Conservation (phyloP, 2,329 filamentous ascomycete genomes). For the Whalleya microplaca region DNA sequence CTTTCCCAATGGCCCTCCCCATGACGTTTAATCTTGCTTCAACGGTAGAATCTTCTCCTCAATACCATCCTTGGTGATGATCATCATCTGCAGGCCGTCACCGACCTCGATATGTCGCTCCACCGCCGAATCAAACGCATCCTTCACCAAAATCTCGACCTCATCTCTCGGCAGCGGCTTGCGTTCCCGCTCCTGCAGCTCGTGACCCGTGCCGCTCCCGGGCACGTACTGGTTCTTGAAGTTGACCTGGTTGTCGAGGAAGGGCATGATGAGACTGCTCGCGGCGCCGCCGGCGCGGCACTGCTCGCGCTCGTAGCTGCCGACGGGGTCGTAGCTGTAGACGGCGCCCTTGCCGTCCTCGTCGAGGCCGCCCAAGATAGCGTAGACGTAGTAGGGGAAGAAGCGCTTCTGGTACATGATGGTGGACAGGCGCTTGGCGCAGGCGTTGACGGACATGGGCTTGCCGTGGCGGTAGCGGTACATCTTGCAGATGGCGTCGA, state of each 20-base stretch:
- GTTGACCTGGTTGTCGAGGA: slow-evolving; percentile 99
- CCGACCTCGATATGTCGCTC: slow-evolving; percentile 99
- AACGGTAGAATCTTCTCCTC: slow-evolving; percentile 81
- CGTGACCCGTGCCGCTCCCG: slow-evolving; percentile 81
- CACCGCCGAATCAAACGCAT: slow-evolving; percentile 96
- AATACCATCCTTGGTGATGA: slow-evolving; percentile 86
- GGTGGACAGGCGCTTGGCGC: slow-evolving; percentile 91
- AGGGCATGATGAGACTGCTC: slow-evolving; percentile 95
- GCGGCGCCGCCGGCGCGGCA: slow-evolving; percentile 92
- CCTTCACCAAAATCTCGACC: slow-evolving; percentile 87
- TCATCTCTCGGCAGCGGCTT: slow-evolving; percentile 71
- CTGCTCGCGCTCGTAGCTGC: slow-evolving; percentile 96
- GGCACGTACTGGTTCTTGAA: slow-evolving; percentile 98
- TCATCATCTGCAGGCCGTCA: slow-evolving; percentile 93
- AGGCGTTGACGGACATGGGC: slow-evolving; percentile 91
- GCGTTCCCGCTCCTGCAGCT: slow-evolving; percentile 71
- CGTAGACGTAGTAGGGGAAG: slow-evolving; percentile 97
- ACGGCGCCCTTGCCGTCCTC: slow-evolving; percentile 93
- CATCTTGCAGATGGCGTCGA: slow-evolving; percentile 97
- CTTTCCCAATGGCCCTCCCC: slow-evolving; percentile 2
- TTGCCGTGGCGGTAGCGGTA: slow-evolving; percentile 98
- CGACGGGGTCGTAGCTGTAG: slow-evolving; percentile 97
- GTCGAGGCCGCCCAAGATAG: slow-evolving; percentile 91
- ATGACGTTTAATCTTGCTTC: slow-evolving; percentile 77
- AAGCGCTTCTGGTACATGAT: slow-evolving; percentile 98